Base-by-base conservation (phyloP, 2,329 filamentous ascomycete species). In the Exophiala xenobiotica region DNA sequence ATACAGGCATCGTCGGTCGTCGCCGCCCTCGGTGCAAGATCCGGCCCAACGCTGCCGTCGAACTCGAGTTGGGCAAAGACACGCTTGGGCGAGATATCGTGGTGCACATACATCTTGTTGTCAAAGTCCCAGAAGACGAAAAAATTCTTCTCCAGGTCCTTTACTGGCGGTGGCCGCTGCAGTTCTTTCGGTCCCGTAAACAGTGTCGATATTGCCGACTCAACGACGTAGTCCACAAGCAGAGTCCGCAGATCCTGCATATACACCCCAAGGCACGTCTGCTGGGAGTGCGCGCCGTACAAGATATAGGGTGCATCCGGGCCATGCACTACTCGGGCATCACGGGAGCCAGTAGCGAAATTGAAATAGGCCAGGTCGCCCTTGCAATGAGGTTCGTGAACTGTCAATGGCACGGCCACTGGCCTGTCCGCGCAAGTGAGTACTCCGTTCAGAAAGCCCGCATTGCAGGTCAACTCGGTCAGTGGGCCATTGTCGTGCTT, bases 141-240 rank as follows among this genome's bases (percentile, higher is more conserved):
- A 70, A 74, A 85, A 60, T 85, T 84, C 73, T 83, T 83, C 66
- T 85, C 80, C 20, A 83, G 59, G 0, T 59, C 27, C 2, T 63
- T 61, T 59, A 68, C 76, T 0, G 76, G 73, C 1, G 59, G 51
- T 0, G 78, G 80, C 0, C 79, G 69, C 29, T 77, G 74, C 2
- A 83, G 80, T 55, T 83, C 81, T 1, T 73, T 79, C 0, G 71
- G 72, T 0, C 60, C 40, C 9, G 61, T 61, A 61, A 80, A 82
- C 2, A 27, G 19, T 9, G 31, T 26, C 9, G 37, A 5, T 7
- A 20, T n/a, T 2, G n/a, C 20, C 2, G 14, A 2, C 6, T 14
- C 37, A 3, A 59, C 64, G 74, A 74, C 77, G 48, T 76, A 40
- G 38, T 40, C 38, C 6, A n/a, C 11, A 6, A 40, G 65, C 1